phyloP scores from a whole-genome alignment of 148 eudicot genomes.

The Agrostemma githago region DNA sequence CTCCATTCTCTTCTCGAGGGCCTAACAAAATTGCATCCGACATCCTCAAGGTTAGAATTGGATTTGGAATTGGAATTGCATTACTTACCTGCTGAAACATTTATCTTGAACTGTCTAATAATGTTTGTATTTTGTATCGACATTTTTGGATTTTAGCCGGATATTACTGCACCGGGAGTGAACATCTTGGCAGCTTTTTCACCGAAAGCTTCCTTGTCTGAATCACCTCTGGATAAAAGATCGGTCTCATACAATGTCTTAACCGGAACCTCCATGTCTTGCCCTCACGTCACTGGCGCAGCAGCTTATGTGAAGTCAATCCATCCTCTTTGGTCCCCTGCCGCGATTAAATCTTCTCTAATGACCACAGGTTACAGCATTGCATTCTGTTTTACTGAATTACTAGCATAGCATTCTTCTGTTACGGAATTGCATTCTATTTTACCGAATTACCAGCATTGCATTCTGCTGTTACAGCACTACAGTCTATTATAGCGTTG shows the following conservation, averaged over 20 bases:
- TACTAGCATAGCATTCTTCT: too few species aligned
- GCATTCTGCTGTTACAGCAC: too few species aligned
- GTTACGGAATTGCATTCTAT: too few species aligned
- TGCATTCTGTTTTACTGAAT: too few species aligned
- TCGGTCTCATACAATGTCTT: conserved; percentile 28
- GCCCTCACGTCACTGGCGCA: conserved; percentile 64
- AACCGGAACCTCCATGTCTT: conserved; percentile 65
- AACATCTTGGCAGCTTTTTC: conserved; percentile 56
- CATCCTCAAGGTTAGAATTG: conserved; percentile 23
- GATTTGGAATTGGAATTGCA: too few species aligned
- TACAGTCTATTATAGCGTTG: too few species aligned
- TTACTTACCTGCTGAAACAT: background rate
- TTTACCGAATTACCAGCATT: too few species aligned
- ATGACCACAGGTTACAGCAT: conserved; percentile 56
- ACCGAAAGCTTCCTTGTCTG: conserved; percentile 24
- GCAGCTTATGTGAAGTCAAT: conserved; percentile 48
- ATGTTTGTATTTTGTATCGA: background rate
- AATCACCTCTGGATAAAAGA: conserved; percentile 11
- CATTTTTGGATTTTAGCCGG: conserved; percentile 41
- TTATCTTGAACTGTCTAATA: background rate
- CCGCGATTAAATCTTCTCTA: conserved; percentile 67
- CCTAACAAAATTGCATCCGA: conserved; percentile 30
- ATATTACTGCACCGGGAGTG: conserved; percentile 64
- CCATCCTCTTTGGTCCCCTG: conserved; percentile 70
- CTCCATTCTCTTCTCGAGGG: conserved; percentile 36